Evolutionary conservation across 306 rosid species (phyloP).

Genomic region (Malus sylvestris): DNA sequence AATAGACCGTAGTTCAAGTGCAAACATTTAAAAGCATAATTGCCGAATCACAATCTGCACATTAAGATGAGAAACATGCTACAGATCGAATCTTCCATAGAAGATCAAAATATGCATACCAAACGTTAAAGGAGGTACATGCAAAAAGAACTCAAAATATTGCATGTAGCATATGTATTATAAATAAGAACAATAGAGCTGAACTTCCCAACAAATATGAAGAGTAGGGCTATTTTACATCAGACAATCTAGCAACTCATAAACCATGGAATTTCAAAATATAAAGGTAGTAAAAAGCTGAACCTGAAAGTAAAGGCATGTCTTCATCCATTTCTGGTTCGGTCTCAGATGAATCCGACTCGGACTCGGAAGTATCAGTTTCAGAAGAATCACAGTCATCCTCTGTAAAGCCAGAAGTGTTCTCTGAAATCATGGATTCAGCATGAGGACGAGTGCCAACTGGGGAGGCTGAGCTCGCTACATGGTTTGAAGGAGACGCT

Average conservation of each 20-base stretch:
- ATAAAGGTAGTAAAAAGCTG: slow-evolving; percentile 1
- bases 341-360: slow-evolving; percentile 74
- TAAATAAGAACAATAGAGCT: not conserved
- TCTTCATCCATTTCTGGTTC: slow-evolving; percentile 67
- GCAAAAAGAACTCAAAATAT: not conserved
- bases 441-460: slow-evolving; percentile 34
- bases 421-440: slow-evolving; percentile 51
- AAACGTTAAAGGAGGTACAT: not conserved
- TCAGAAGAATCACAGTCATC: slow-evolving; percentile 63
- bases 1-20: not conserved
- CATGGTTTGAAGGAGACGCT: slow-evolving; percentile 40
- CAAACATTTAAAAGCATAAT: not conserved
- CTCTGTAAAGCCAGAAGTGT: slow-evolving; percentile 63
- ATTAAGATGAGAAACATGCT: not conserved
- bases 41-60: not conserved
- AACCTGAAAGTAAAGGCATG: slow-evolving; percentile 72
- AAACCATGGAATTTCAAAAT: not conserved
- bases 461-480: slow-evolving; percentile 49
- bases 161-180: not conserved
- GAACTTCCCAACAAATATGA: not conserved
- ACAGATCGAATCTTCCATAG: not conserved
- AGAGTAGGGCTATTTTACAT: not conserved
- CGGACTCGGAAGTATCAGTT: slow-evolving; percentile 52
- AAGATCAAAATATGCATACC: not conserved
- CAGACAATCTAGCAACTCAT: not conserved